Evolutionary conservation across 106 monocot species (phyloP).

Genomic region (Platanthera guangdongensis): DNA sequence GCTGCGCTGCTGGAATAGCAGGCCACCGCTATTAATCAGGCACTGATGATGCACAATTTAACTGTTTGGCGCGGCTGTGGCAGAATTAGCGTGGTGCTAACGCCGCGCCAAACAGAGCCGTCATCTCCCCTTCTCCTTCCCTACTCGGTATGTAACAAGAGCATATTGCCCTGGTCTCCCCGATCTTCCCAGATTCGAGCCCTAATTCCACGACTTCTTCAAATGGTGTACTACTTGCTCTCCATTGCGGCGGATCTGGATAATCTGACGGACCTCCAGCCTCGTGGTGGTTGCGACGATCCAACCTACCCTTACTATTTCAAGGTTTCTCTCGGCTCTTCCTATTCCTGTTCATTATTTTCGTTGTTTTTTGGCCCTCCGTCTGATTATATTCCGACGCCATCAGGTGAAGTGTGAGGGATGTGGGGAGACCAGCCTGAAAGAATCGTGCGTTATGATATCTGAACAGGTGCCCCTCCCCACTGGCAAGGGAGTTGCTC

Average conservation of each 20-base stretch:
- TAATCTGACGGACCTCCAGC: slow-evolving; percentile 76
- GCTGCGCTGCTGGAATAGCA: too few species aligned
- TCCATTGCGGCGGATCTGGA: slow-evolving; percentile 62
- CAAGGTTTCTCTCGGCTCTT: slow-evolving; percentile 41
- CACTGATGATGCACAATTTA: too few species aligned
- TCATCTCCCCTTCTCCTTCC: too few species aligned
- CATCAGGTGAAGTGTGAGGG: slow-evolving; percentile 79
- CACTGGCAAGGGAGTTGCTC: slow-evolving; percentile 53
- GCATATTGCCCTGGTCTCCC: background rate
- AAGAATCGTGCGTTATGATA: slow-evolving; percentile 54
- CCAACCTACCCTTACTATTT: slow-evolving; percentile 63
- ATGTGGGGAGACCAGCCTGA: slow-evolving; percentile 76
- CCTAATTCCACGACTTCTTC: background rate
- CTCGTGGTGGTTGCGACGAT: slow-evolving; percentile 72
- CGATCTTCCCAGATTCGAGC: background rate
- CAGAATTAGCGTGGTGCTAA: too few species aligned
- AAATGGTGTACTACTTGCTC: slow-evolving; percentile 68
- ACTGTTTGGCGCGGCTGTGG: too few species aligned
- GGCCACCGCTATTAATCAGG: too few species aligned
- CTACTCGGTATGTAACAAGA: too few species aligned
- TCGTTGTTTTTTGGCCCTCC: background rate
- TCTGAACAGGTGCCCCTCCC: slow-evolving; percentile 57
- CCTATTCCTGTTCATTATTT: background rate
- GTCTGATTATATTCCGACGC: slow-evolving; percentile 13
- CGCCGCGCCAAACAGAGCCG: too few species aligned